A percentile compares a stretch with the other conserved stretches of the same genome.
These are phyloP conservation scores for Cryphonectria japonica DNA, from an alignment of 2,329 filamentous ascomycete genomes.

Conservation along the genomic window DNA sequence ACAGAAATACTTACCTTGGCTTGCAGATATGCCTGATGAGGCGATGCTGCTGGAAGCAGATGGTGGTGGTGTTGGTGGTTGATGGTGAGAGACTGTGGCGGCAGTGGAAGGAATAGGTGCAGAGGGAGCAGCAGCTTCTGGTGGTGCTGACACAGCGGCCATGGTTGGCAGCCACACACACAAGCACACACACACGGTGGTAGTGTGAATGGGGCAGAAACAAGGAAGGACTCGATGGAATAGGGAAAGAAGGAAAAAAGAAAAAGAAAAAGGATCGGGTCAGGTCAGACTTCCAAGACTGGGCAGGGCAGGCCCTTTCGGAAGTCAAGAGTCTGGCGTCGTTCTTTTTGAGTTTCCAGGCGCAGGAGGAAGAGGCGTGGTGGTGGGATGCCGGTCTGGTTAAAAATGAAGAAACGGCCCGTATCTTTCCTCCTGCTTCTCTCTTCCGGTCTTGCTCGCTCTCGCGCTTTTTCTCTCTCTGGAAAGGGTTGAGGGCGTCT, in stretches of 20 bases:
- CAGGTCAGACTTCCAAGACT: neutral
- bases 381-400: neutral
- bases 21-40: conserved; percentile 21
- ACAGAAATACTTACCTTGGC: conserved; percentile 37
- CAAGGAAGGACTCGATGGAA: conserved; percentile 8
- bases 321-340: neutral
- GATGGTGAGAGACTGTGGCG: neutral
- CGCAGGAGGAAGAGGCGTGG: neutral
- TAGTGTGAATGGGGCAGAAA: neutral
- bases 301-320: neutral
- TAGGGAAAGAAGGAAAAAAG: neutral
- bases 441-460: neutral
- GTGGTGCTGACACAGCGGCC: conserved; percentile 1
- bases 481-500: too few relatives aligned
- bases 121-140: conserved; percentile 1
- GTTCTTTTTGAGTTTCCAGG: neutral
- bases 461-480: too few relatives aligned
- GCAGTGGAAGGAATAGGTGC: neutral
- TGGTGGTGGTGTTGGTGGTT: neutral
- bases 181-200: neutral
- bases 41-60: neutral
- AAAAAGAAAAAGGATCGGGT: neutral
- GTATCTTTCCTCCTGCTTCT: neutral
- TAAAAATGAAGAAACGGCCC: too few relatives aligned
- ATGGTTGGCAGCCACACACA: conserved; percentile 1